Evolutionary conservation across 305 asterid species (phyloP), one percentile per base, ranked within the genome.

Genomic region (Rubia tinctorum): DNA sequence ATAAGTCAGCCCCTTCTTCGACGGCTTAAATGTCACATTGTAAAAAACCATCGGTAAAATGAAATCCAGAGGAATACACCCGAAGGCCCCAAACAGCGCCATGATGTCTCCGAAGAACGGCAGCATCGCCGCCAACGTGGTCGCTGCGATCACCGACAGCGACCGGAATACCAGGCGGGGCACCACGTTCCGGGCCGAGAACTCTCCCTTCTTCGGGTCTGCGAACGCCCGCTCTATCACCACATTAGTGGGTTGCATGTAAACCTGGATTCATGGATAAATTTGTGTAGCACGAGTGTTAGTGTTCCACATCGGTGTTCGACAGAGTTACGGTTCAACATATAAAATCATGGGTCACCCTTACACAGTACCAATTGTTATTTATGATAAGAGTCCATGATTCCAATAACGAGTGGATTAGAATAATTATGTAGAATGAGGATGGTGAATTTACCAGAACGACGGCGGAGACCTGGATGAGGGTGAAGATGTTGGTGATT

Each of bases 31-130:
- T 0, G 94, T 75, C 7, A 87, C 71, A 53, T 86, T 87, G 45
- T 86, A 90, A 71, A 90, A 88, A 49, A 90, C 14, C 92, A 88
- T 82, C 1, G 92, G 96, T 82, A 90, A 71, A 1, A 90, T 76
- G 58, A 88, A 90, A 73, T 90, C 96, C 8, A 90, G 73, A 25
- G 96, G 93, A 25, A 90, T 86, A 76, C 84, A 81, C 39, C 92
- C 96, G 37, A 88, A 82, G 12, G 96, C 91, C 34, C 96, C 94
- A 45, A 84, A 80, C 73, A 90, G 71, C 1, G 94, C 94, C 88
- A 84, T 85, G 66, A 90, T 88, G 72, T 87, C 96, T 23, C 94
- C 96, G 23, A 90, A 90, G 86, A 90, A 88, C 0, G 96, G 96
- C 5, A 90, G 77, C 96, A 90, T 90, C 2, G 94, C 94, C 4